Evolutionary conservation across 371 early-diverging fungal species (phyloP).

Genomic region (Rhizopus stolonifer): DNA sequence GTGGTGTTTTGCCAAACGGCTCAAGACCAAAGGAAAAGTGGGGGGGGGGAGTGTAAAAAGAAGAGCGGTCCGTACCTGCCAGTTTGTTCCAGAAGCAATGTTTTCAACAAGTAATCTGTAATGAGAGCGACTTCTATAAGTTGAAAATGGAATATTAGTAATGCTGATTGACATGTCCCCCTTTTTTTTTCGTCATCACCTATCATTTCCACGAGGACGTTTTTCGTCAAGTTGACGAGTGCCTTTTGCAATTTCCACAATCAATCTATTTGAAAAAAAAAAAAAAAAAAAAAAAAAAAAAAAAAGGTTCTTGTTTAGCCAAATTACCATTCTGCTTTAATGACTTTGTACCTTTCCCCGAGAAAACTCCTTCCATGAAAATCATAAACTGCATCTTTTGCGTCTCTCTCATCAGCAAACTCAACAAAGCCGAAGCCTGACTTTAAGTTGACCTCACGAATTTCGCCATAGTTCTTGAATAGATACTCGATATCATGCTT

Average conservation of each 20-base stretch:
- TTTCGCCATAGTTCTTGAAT: constrained; percentile 59
- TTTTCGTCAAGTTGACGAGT: constrained; percentile 54
- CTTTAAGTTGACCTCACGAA: constrained; percentile 65
- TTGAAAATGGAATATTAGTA: constrained; percentile 10
- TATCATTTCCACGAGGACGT: constrained; percentile 37
- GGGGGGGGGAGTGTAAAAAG: constrained; percentile 10
- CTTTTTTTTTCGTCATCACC: constrained; percentile 17
- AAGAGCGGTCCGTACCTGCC: constrained; percentile 70
- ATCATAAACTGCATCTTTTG: constrained; percentile 69
- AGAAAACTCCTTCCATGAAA: constrained; percentile 60
- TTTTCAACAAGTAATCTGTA: constrained; percentile 71
- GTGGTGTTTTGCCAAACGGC: neutral
- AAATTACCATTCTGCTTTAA: no score
- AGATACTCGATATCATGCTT: constrained; percentile 64
- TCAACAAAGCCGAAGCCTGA: constrained; percentile 74
- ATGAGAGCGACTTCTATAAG: constrained; percentile 47
- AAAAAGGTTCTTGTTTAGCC: no score
- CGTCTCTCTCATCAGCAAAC: constrained; percentile 62
- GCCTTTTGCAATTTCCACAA: constrained; percentile 76
- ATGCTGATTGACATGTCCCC: neutral
- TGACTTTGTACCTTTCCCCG: constrained; percentile 58
- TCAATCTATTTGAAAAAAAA: constrained; percentile 47
- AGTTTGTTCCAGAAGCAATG: constrained; percentile 70
- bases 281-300: neutral
- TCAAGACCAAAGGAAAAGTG: neutral